Conservation (phyloP, 75 land plant species). For the Sequoiadendron giganteum region DNA sequence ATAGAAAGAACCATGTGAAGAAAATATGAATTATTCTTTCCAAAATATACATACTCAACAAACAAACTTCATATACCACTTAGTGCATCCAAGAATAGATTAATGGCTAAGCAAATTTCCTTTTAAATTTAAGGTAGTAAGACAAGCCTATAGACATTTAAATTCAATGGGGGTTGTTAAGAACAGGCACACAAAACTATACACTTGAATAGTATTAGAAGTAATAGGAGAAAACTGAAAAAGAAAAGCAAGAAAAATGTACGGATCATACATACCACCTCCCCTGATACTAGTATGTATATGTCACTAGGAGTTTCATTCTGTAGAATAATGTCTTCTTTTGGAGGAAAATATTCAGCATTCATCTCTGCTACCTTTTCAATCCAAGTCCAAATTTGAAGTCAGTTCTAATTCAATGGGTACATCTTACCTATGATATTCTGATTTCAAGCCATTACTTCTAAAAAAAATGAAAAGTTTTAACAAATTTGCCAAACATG, state of each 20-base stretch:
- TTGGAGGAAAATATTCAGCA: slow-evolving; percentile 42
- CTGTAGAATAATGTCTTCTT: slow-evolving; percentile 32
- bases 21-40: background rate
- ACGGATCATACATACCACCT: slow-evolving; percentile 17
- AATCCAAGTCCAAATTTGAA: background rate
- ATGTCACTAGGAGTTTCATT: slow-evolving; percentile 39
- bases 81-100: background rate
- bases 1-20: background rate
- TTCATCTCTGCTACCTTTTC: slow-evolving; percentile 44
- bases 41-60: background rate
- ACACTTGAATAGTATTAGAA: background rate
- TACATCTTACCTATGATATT: background rate
- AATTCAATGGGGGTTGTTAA: background rate
- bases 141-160: background rate
- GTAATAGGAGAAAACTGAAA: background rate
- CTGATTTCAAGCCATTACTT: background rate
- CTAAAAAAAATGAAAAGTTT: background rate
- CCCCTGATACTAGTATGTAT: slow-evolving; percentile 32
- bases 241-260: background rate
- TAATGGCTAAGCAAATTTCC: background rate
- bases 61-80: background rate
- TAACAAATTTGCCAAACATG: background rate
- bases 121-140: background rate
- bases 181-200: background rate
- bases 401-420: background rate